phyloP scores from a whole-genome alignment of 768 basidiomycete species.

The Coprinopsis strossmayeri region DNA sequence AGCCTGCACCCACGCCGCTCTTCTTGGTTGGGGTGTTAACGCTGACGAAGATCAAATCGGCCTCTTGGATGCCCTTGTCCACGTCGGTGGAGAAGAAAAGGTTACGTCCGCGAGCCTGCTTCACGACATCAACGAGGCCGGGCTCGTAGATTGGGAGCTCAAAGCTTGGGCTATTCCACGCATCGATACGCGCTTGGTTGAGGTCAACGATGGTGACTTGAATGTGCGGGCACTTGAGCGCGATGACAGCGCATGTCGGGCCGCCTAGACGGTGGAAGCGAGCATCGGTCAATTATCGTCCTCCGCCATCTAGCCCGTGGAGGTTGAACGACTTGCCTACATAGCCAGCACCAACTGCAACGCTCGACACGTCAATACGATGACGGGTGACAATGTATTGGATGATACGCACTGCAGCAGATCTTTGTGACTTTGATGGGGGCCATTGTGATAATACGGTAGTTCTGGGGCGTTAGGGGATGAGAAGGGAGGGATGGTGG shows the following conservation, averaged over 20 bases:
- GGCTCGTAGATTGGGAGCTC: slow-evolving; percentile 96
- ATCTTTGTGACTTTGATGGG: slow-evolving; percentile 68
- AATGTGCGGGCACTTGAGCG: slow-evolving; percentile 89
- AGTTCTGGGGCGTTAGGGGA: neutral
- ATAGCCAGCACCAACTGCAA: slow-evolving; percentile 81
- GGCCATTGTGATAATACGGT: slow-evolving; percentile 30
- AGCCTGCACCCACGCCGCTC: slow-evolving; percentile 94
- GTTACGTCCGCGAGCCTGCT: slow-evolving; percentile 83
- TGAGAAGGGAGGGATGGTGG: slow-evolving; percentile 9
- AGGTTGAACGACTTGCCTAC: slow-evolving; percentile 57
- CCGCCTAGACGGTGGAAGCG: no score
- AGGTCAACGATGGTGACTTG: slow-evolving; percentile 96
- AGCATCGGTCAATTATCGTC: neutral
- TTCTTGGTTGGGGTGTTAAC: slow-evolving; percentile 99
- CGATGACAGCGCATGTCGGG: slow-evolving; percentile 93
- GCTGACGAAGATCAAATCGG: slow-evolving; percentile 96
- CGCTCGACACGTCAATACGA: slow-evolving; percentile 8
- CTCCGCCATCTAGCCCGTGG: neutral
- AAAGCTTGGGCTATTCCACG: slow-evolving; percentile 90
- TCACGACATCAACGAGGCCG: slow-evolving; percentile 88
- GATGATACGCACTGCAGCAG: slow-evolving; percentile 70
- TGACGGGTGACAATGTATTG: neutral
- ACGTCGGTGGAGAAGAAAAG: slow-evolving; percentile 97
- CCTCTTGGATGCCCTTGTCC: slow-evolving; percentile 87
- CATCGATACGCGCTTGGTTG: slow-evolving; percentile 89